Conservation (phyloP, 352 stramenopile genomes). For the Phytophthora rubi region DNA sequence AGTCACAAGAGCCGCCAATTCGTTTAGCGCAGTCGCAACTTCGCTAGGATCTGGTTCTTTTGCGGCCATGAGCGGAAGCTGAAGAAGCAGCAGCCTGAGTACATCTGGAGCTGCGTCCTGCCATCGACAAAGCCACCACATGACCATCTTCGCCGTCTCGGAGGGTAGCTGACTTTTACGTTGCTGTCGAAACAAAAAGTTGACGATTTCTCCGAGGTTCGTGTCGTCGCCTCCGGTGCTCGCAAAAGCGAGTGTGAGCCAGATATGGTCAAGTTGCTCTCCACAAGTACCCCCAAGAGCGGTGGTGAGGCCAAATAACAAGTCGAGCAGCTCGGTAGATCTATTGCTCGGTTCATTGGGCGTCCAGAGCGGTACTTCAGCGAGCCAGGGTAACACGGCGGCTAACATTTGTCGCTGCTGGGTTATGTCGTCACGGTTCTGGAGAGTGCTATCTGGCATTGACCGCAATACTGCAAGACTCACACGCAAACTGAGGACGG, state of each 20-base stretch:
- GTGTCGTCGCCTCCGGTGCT: slow-evolving; percentile 13
- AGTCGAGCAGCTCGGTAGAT: slow-evolving; percentile 40
- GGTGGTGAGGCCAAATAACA: slow-evolving; percentile 65
- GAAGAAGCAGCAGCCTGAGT: slow-evolving; percentile 28
- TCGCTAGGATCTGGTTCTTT: slow-evolving; percentile 11
- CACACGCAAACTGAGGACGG: slow-evolving; percentile 37
- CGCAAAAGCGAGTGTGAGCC: slow-evolving; percentile 64
- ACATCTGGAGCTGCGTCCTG: slow-evolving; percentile 58
- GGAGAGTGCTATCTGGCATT: slow-evolving; percentile 26
- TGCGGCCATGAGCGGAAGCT: slow-evolving; percentile 5
- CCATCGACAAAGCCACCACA: slow-evolving; percentile 78
- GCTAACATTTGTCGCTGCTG: slow-evolving; percentile 64
- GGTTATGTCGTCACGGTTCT: slow-evolving; percentile 37
- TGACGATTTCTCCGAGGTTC: slow-evolving; percentile 16
- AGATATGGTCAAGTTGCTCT: slow-evolving; percentile 70
- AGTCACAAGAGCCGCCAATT: slow-evolving; percentile 33
- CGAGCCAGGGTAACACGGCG: slow-evolving; percentile 61
- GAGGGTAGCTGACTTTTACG: slow-evolving; percentile 35
- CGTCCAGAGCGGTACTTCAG: slow-evolving; percentile 40
- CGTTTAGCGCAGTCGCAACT: slow-evolving; percentile 16
- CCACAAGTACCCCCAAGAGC: slow-evolving; percentile 43
- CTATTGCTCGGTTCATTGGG: slow-evolving; percentile 2
- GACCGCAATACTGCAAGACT: slow-evolving; percentile 52
- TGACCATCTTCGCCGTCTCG: slow-evolving; percentile 54
- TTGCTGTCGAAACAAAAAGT: slow-evolving; percentile 59